Percentiles rank a stretch among this genome's conserved stretches.
Evolutionary conservation across 1,284 basidiomycete species (phyloP).

Genomic region (Lentinula novae-zelandiae): DNA sequence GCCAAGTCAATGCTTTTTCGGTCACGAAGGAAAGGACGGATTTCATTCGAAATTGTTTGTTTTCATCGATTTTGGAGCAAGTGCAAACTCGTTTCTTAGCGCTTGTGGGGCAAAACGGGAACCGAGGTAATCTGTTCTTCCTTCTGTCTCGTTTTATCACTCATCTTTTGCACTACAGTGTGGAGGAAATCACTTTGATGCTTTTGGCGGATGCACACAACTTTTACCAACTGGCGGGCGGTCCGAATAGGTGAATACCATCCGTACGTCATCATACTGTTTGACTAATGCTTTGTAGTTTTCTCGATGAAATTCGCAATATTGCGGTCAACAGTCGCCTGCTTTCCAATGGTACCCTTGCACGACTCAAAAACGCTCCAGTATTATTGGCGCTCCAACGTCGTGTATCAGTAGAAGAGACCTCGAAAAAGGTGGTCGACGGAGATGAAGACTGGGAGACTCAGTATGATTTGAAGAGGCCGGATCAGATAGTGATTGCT

Average conservation of each 20-base stretch:
- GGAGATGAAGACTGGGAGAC: constrained; percentile 67
- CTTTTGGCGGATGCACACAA: constrained; percentile 61
- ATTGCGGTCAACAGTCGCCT: constrained; percentile 74
- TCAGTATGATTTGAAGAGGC: constrained; percentile 58
- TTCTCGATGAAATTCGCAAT: constrained; percentile 79
- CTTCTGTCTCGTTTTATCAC: not conserved
- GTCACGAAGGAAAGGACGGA: constrained; percentile 42
- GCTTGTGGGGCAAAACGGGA: constrained; percentile 88
- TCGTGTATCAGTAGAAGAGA: constrained; percentile 34
- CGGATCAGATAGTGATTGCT: constrained; percentile 69
- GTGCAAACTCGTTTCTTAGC: constrained; percentile 82
- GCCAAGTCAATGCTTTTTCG: constrained; percentile 71
- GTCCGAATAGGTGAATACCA: constrained; percentile 50
- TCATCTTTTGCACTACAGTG: not conserved
- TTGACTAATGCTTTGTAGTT: constrained; percentile 42
- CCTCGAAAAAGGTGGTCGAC: constrained; percentile 33
- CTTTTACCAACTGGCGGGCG: constrained; percentile 68
- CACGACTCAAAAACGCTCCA: constrained; percentile 65
- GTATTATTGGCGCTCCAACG: constrained; percentile 74
- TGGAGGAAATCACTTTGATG: constrained; percentile 71
- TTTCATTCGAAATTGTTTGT: constrained; percentile 80
- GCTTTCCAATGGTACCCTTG: constrained; percentile 54
- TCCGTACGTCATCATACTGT: not conserved
- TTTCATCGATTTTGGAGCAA: constrained; percentile 86
- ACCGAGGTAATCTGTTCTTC: constrained; percentile 45